A percentile compares a stretch with the other conserved stretches of the same genome.
Evolutionary conservation across 208 protist genomes (phyloP).

Genomic region (Leishmania mexicana): DNA sequence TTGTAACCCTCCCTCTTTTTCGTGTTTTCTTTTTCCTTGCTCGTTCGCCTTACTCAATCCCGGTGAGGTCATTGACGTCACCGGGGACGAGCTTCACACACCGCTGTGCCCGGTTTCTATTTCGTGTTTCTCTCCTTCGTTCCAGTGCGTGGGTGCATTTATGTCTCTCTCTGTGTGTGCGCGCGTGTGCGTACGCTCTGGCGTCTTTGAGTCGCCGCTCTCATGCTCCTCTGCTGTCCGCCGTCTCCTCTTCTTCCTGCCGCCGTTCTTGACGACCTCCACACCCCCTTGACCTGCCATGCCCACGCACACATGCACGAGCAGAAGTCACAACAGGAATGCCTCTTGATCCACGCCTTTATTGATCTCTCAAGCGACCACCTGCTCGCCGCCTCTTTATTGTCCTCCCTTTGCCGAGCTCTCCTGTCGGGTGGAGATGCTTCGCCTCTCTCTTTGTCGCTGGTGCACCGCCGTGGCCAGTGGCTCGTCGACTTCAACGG

Average conservation of each 20-base stretch:
- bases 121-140: neutral
- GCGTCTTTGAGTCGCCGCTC: neutral
- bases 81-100: neutral
- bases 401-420: neutral
- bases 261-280: neutral
- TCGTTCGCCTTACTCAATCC: neutral
- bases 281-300: neutral
- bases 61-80: neutral
- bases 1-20: neutral
- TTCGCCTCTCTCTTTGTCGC: conserved; percentile 23
- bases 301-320: neutral
- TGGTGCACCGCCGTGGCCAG: conserved; percentile 16
- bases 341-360: neutral
- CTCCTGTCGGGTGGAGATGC: conserved; percentile 3
- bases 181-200: neutral
- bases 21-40: neutral
- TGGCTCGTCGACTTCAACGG: conserved; percentile 4
- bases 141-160: no score
- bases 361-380: neutral
- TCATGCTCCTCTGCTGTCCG: neutral
- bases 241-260: neutral
- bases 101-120: neutral
- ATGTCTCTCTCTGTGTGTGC: neutral
- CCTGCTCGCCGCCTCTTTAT: neutral
- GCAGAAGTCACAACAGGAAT: neutral